Evolutionary conservation across 2,329 filamentous ascomycete genomes (phyloP), one percentile per base, ranked within the genome.

Genomic region (Bisporella sp.): DNA sequence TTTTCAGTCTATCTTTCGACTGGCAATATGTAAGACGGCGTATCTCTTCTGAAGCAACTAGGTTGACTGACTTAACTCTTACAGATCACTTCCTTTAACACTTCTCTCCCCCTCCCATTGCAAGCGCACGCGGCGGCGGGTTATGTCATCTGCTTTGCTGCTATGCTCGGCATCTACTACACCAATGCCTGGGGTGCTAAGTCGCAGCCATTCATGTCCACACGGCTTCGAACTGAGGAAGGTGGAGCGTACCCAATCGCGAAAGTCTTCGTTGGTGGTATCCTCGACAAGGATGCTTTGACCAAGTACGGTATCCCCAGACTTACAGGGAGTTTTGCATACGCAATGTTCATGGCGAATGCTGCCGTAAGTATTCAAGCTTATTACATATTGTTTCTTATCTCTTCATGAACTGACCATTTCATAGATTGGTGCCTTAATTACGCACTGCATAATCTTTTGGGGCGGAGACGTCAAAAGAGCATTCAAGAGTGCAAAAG

Each of bases 341-440:
- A 73, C 42, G 65, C 71, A 2, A 69, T 80, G 67, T 73, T 81
- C 53, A 79, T 79, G 67, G 74, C 76, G 2, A 79, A 80, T 61
- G 73, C 74, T 54, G 76, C 77, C 32, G 73, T 76, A 65, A 62
- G 73, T 69, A 41, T 9, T 41, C 7, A 5, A 44, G 41, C 30
- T 21, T 9, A 42, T 2, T 9, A 32, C 12, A 4, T 1, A n/a
- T 2, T 2, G 9, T 7, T 6, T 12, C 5, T 1, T 9, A 9
- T 9, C 2, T 4, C 0, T 31, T 43, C 1, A 8, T 49, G n/a
- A 52, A 46, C 49, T 61, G 7, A 61, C 4, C 3, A 12, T 2
- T 1, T 29, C 33, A n/a, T 51, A 76, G 71, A 81, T 81, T 45
- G 78, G 78, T 2, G 78, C 78, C 5, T 60, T 81, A 29, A 66